Conservation (phyloP, 495 filamentous ascomycete species). For the Aspergillus ellipticus region DNA sequence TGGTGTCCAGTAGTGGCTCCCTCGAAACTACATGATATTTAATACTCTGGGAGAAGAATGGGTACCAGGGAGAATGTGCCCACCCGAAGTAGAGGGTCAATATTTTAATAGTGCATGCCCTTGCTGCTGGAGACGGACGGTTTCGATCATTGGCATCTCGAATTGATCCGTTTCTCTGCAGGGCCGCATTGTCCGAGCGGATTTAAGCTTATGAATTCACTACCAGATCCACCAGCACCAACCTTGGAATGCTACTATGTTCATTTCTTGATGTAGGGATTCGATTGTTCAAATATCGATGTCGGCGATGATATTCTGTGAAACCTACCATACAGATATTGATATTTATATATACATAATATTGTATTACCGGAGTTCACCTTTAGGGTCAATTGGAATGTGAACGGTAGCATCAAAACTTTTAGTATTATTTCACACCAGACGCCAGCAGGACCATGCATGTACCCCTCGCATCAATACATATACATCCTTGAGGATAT, state of each 20-base stretch:
- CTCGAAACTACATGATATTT: too few species aligned
- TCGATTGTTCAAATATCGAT: background rate
- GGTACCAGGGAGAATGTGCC: too few species aligned
- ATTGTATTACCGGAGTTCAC: background rate
- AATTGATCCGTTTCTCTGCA: too few species aligned
- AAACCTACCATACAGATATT: too few species aligned
- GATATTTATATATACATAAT: too few species aligned
- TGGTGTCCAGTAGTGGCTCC: too few species aligned
- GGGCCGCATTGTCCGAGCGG: too few species aligned
- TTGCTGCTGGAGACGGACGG: background rate
- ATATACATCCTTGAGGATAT: conserved; percentile 42
- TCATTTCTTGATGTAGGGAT: too few species aligned
- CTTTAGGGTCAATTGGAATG: background rate
- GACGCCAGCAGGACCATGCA: conserved; percentile 42
- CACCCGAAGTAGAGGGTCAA: background rate
- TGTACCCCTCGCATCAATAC: conserved; percentile 33
- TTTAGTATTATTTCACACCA: conserved; percentile 28
- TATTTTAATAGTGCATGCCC: background rate
- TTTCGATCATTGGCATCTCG: too few species aligned
- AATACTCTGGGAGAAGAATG: too few species aligned
- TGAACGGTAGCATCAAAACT: conserved; percentile 6
- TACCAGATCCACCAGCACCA: background rate
- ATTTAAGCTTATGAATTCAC: too few species aligned
- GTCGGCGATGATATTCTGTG: background rate
- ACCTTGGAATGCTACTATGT: too few species aligned